Evolutionary conservation across 148 eudicot genomes (phyloP).

Genomic region (Amaranthus cruentus): DNA sequence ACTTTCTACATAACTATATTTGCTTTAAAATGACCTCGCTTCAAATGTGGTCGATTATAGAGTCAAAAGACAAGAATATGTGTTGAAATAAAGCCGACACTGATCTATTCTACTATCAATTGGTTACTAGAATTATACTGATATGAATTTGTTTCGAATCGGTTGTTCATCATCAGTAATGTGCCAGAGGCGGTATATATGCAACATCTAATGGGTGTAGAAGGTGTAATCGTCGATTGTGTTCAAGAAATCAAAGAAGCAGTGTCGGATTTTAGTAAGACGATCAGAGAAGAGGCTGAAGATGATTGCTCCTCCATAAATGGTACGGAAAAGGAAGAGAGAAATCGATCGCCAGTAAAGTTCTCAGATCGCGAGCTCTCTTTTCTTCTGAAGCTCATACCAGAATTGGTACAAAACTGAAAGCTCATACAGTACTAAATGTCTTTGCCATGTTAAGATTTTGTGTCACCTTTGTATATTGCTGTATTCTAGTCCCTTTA

Average conservation of each 20-base stretch:
- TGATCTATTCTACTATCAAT: background rate
- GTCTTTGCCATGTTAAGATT: background rate
- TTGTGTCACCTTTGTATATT: background rate
- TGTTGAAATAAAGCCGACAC: too few species aligned
- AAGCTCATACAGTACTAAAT: background rate
- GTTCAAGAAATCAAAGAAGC: constrained; percentile 63
- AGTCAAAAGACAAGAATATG: too few species aligned
- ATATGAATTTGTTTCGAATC: background rate
- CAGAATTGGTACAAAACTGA: constrained; percentile 37
- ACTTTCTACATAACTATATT: too few species aligned
- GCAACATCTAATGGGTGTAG: constrained; percentile 77
- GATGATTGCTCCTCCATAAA: background rate
- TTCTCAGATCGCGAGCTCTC: constrained; percentile 45
- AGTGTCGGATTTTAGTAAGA: constrained; percentile 36
- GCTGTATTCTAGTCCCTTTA: background rate
- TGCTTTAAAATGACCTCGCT: too few species aligned
- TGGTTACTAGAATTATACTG: background rate
- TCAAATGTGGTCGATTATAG: too few species aligned
- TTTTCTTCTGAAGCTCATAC: constrained; percentile 43
- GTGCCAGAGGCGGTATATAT: constrained; percentile 78
- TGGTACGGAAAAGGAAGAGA: constrained; percentile 23
- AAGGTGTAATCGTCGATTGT: constrained; percentile 76
- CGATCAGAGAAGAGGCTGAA: constrained; percentile 5
- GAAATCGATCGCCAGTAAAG: constrained; percentile 15
- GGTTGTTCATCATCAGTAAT: constrained; percentile 33